These are phyloP conservation scores for Coelastrella sp. DNA, from an alignment of 139 green algal genomes.

Conservation along the genomic window DNA sequence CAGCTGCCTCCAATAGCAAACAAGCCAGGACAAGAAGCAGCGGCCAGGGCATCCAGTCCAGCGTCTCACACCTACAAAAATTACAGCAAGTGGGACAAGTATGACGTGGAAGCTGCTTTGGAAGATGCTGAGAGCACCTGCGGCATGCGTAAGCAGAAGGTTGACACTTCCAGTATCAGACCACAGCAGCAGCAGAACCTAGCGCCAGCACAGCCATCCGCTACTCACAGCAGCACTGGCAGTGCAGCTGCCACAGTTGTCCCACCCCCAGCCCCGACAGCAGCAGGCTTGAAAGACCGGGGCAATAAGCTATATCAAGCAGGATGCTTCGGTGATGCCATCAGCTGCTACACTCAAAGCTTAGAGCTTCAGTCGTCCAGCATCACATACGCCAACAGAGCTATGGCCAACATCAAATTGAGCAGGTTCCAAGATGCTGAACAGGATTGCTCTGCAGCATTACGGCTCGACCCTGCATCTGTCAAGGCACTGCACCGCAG, in stretches of 20 bases:
- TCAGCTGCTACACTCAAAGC: constrained; percentile 68
- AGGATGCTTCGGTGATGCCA: constrained; percentile 61
- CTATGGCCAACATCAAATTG: constrained; percentile 75
- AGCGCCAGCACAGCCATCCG: constrained; percentile 23
- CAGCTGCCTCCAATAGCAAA: constrained; percentile 41
- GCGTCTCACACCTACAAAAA: constrained; percentile 77
- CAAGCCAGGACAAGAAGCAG: constrained; percentile 13
- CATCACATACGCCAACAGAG: constrained; percentile 76
- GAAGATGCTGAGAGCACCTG: not conserved
- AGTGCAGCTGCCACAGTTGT: too few relatives aligned
- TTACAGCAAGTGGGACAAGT: constrained; percentile 79
- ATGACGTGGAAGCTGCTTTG: constrained; percentile 72
- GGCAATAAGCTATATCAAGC: constrained; percentile 83
- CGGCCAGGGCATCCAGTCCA: constrained; percentile 12
- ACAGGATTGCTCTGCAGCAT: constrained; percentile 68
- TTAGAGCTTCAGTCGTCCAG: constrained; percentile 60
- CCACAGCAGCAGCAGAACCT: not conserved
- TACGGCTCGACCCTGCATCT: constrained; percentile 73
- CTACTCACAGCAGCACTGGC: not conserved
- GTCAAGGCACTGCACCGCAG: constrained; percentile 79
- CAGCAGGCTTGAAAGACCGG: constrained; percentile 66
- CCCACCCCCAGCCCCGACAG: constrained; percentile 39
- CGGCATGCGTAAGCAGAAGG: not conserved
- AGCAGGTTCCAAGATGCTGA: constrained; percentile 58
- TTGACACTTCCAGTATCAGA: not conserved